Base-by-base conservation (phyloP, 2,329 filamentous ascomycete genomes). In the Claviceps digitariae region DNA sequence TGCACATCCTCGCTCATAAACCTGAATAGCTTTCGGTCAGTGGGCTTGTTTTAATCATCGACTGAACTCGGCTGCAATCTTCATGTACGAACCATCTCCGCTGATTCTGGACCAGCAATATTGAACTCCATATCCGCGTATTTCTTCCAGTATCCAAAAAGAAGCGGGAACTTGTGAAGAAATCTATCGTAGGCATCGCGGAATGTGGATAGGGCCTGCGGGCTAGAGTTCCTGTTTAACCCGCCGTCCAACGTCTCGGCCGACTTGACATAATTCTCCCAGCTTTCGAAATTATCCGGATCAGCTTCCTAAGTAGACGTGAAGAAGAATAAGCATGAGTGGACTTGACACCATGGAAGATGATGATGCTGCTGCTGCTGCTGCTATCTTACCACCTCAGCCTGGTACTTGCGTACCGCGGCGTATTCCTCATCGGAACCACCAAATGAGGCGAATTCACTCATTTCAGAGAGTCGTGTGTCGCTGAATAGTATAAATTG, bases 121-220 rank as follows among this genome's bases (percentile, higher is more conserved):
- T 90, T 90, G 72, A 98, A 98, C 66, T 98, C 93, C 58, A 95
- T 78, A 64, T 97, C 91, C 64, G 93, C 93, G 77, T 97, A 98
- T 68, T 96, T 97, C 75, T 97, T 97, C 93, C 93, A 98, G 74
- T 97, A 98, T 51, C 91, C 93, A 64, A 97, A 98, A 41, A 97
- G 81, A 12, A 97, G 78, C 2, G 93, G 93, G 59, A 96, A 98
- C 66, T 95, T 96, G 56, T 87, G 81, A 23, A 98, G 84, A 65
- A 98, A 94, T 48, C 86, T 82, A 67, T 98, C 90, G 73, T 95
- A 97, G 57, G 87, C 82, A 67, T 87, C 83, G 69, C 93, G 86
- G 53, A 90, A 85, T 12, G 89, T 84, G 21, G 89, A 84, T 61
- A 98, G 90, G 29, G 93, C 88, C 64, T 94, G 87, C 1, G 93